Evolutionary conservation across 768 basidiomycete genomes (phyloP).

Genomic region (Mycena galericulata): DNA sequence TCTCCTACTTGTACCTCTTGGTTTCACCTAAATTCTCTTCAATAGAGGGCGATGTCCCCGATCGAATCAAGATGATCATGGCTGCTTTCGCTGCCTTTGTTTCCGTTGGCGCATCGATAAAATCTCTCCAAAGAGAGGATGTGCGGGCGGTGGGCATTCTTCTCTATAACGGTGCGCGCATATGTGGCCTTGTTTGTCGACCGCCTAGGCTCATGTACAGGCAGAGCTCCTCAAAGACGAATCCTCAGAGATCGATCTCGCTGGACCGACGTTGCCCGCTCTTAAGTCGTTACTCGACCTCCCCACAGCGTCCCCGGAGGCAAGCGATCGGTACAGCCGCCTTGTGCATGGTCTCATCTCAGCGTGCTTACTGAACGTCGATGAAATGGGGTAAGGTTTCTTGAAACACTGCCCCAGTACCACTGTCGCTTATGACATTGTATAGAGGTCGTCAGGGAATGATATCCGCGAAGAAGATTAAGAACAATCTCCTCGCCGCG

Average conservation of each 20-base stretch:
- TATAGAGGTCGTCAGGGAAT: constrained; percentile 82
- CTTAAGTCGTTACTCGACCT: constrained; percentile 81
- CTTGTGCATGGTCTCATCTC: constrained; percentile 87
- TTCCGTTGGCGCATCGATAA: constrained; percentile 68
- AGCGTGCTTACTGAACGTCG: constrained; percentile 85
- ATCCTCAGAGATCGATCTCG: constrained; percentile 79
- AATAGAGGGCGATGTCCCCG: constrained; percentile 65
- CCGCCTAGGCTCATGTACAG: background rate
- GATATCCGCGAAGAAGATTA: constrained; percentile 85
- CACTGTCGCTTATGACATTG: background rate
- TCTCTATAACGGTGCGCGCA: constrained; percentile 76
- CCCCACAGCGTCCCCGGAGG: constrained; percentile 54
- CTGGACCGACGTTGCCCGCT: constrained; percentile 82
- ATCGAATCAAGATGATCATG: constrained; percentile 74
- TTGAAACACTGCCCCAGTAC: constrained; percentile 1
- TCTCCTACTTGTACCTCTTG: constrained; percentile 7
- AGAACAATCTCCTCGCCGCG: constrained; percentile 88
- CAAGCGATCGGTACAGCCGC: constrained; percentile 65
- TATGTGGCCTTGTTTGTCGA: background rate
- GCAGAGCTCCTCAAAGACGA: constrained; percentile 90
- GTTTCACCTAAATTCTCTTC: constrained; percentile 20
- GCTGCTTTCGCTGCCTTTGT: constrained; percentile 72
- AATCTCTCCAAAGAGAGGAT: constrained; percentile 73
- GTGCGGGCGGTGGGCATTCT: constrained; percentile 83
- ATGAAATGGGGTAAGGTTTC: constrained; percentile 85